These are phyloP conservation scores for Yamadazyma paraphyllophila DNA, from an alignment of 805 yeast species.

Conservation along the genomic window DNA sequence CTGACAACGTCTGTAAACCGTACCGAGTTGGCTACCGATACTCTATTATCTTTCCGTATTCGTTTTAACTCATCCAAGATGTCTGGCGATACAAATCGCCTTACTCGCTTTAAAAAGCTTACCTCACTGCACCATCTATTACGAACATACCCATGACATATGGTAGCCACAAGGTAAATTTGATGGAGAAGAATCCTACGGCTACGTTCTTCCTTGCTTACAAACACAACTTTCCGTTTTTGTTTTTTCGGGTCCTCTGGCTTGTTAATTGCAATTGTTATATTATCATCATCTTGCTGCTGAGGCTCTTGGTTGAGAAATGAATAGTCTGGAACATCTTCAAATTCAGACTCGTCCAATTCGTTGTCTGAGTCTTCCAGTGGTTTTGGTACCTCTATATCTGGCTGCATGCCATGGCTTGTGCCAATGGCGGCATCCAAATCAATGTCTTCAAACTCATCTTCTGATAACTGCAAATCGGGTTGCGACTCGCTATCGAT, in stretches of 20 bases:
- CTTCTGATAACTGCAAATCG: slow-evolving; percentile 11
- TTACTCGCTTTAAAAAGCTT: slow-evolving; percentile 38
- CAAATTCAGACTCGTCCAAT: neutral
- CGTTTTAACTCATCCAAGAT: slow-evolving; percentile 9
- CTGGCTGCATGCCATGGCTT: no score
- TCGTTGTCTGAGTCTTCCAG: neutral
- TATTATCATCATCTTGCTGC: slow-evolving; percentile 1
- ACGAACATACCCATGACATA: slow-evolving; percentile 64
- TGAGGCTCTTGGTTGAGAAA: slow-evolving; percentile 2
- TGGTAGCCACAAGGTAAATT: slow-evolving; percentile 54
- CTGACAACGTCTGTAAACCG: slow-evolving; percentile 75
- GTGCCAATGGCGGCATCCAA: neutral
- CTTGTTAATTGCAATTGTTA: slow-evolving; percentile 16
- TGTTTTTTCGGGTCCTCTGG: slow-evolving; percentile 17
- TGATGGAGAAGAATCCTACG: slow-evolving; percentile 57
- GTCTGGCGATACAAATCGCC: slow-evolving; percentile 44
- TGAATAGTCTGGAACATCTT: slow-evolving; percentile 6
- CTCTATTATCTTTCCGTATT: slow-evolving; percentile 9
- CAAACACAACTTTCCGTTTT: slow-evolving; percentile 31
- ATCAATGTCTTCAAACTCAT: slow-evolving; percentile 25
- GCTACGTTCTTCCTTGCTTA: slow-evolving; percentile 54
- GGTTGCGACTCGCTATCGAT: neutral
- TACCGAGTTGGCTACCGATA: slow-evolving; percentile 49
- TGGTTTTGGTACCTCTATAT: no score
- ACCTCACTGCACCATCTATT: slow-evolving; percentile 71